phyloP scores from a whole-genome alignment of 139 green algal species.

The Chlamydomonas asymmetrica region DNA sequence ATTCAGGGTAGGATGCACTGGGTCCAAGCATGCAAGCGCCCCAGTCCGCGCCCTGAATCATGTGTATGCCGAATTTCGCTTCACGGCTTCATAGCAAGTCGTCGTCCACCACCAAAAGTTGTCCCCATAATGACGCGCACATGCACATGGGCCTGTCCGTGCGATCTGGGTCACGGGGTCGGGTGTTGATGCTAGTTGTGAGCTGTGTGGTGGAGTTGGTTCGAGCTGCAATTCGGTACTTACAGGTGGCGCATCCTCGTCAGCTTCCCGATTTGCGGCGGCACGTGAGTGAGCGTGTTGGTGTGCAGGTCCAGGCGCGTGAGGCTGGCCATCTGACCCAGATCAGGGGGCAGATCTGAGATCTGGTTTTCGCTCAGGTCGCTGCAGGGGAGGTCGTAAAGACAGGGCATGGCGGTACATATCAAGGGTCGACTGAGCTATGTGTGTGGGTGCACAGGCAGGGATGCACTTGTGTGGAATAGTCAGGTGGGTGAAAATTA shows the following conservation, averaged over 20 bases:
- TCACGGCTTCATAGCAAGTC: too few species aligned
- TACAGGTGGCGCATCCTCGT: constrained; percentile 34
- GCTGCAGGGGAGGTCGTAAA: constrained; percentile 5
- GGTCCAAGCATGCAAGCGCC: too few species aligned
- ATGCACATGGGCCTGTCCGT: neutral
- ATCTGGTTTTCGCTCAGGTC: constrained; percentile 52
- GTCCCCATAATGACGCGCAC: neutral
- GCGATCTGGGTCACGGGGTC: neutral
- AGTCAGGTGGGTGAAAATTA: too few species aligned
- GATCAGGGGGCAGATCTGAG: constrained; percentile 21
- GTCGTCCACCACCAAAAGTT: too few species aligned
- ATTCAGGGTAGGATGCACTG: too few species aligned
- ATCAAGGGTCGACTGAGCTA: neutral
- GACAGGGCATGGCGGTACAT: neutral
- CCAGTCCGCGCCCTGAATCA: too few species aligned
- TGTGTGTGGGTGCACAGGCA: neutral
- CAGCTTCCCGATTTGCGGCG: constrained; percentile 31
- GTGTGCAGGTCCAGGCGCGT: constrained; percentile 45
- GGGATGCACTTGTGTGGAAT: neutral
- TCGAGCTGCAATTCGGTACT: neutral
- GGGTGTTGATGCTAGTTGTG: neutral
- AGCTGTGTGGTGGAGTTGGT: neutral
- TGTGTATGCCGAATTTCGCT: too few species aligned
- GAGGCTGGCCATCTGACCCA: constrained; percentile 34
- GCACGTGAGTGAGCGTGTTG: constrained; percentile 41